Conservation (phyloP, 176 grass and related monocot genomes). For the Olyra latifolia region DNA sequence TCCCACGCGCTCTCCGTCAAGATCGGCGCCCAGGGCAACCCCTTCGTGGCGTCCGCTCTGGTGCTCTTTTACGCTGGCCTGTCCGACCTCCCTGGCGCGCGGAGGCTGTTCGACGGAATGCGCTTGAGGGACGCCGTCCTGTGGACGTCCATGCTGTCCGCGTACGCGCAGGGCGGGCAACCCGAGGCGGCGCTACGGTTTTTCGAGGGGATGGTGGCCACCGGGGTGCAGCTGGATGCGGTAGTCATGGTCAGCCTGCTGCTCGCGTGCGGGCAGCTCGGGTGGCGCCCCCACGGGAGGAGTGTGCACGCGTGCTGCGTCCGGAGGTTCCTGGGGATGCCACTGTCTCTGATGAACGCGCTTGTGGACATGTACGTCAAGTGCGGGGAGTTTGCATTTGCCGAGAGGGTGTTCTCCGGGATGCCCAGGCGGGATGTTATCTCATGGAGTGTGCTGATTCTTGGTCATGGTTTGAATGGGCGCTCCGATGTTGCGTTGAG, state of each 20-base stretch:
- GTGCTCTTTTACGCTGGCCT: slow-evolving; percentile 48
- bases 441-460: slow-evolving; percentile 75
- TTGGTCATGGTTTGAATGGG: slow-evolving; percentile 74
- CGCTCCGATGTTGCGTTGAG: slow-evolving; percentile 43
- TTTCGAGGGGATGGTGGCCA: slow-evolving; percentile 49
- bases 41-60: slow-evolving; percentile 58
- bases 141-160: slow-evolving; percentile 82
- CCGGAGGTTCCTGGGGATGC: slow-evolving; percentile 34
- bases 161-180: slow-evolving; percentile 50
- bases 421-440: slow-evolving; percentile 69
- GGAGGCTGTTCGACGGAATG: slow-evolving; percentile 66
- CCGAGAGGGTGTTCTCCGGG: slow-evolving; percentile 43
- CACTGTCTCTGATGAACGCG: slow-evolving; percentile 54
- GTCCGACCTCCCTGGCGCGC: slow-evolving; percentile 45
- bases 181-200: slow-evolving; percentile 44
- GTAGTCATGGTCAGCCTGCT: slow-evolving; percentile 81
- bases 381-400: slow-evolving; percentile 59
- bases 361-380: slow-evolving; percentile 79
- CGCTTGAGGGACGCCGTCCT: slow-evolving; percentile 53
- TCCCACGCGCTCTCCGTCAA: slow-evolving; percentile 57
- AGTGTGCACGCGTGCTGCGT: slow-evolving; percentile 51
- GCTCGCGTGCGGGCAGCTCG: slow-evolving; percentile 56
- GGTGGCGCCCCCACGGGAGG: slow-evolving; percentile 47
- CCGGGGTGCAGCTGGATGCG: slow-evolving; percentile 42
- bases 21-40: slow-evolving; percentile 40